Base-by-base conservation (phyloP, 805 yeast species). In the Nakazawaea pomicola region DNA sequence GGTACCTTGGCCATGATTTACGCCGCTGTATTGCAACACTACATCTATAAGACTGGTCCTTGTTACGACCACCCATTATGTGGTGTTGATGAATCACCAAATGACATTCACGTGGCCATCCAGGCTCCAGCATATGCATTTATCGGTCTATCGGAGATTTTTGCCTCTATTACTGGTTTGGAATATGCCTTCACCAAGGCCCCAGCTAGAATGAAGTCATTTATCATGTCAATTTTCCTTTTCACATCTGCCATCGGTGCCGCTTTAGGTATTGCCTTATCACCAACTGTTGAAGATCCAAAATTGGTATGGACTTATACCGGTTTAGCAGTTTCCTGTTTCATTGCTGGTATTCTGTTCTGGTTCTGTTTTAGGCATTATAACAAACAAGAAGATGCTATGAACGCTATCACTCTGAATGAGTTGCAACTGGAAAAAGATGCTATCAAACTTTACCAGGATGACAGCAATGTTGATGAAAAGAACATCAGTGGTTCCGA, bases 101-200 rank as follows among this genome's bases (percentile, higher is more conserved):
- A 50, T 6, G 59, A 68, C 40, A 67, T 82, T 36, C 83, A 81
- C 57, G 78, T 85, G 49, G 86, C 85, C 49, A 67, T 78, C 46
- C 66, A 50, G 34, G 33, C 48, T n/a, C 83, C 83, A 14, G 83
- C 88, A 4, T 85, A 84, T 60, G 71, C 82, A 32, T 63, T 85
- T 48, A 78, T 82, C 60, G 91, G 85, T 10, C 57, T 82, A 40
- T 76, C 89, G 14, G 95, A 85, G 61, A 83, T 84, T 49, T 74
- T 85, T 51, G 89, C 90, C 24, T 80, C 85, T 40, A 76, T 83
- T 52, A 83, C 93, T 17, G 93, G 91, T 52, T 73, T 82, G 51
- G 93, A 85, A 64, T 83, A 82, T 56, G 95, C 95, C 15, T 85
- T 82, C 64, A 78, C 89, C 20, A 81, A 84, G 65, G 91, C 93